Conservation (phyloP, 177 flowering plant genomes). For the Vitis hybrid region DNA sequence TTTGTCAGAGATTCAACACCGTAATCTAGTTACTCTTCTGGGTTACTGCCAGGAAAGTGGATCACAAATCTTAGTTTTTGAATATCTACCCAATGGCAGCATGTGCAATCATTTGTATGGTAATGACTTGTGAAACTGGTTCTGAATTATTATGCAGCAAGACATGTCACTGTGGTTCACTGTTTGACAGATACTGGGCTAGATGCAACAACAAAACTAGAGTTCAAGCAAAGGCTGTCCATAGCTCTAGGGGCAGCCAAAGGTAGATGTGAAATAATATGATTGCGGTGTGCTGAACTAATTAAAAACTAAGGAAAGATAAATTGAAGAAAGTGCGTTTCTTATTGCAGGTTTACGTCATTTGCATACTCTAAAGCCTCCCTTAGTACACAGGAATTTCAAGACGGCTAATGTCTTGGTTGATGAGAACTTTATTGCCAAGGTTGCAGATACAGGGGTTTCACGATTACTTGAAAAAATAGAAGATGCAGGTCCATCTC, state of each 20-base stretch:
- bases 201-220: conserved; percentile 45
- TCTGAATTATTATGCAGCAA: background rate
- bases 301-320: background rate
- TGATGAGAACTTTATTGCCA: conserved; percentile 76
- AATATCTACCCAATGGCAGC: conserved; percentile 69
- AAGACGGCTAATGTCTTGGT: conserved; percentile 73
- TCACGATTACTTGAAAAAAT: conserved; percentile 42
- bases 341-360: conserved; percentile 57
- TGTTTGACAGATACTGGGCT: conserved; percentile 35
- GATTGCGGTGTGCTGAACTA: background rate
- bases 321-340: background rate
- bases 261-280: conserved; percentile 40
- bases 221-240: conserved; percentile 72
- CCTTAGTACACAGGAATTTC: conserved; percentile 61
- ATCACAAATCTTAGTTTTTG: conserved; percentile 55
- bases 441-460: conserved; percentile 75
- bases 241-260: conserved; percentile 74
- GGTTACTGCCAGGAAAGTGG: conserved; percentile 74
- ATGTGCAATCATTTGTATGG: conserved; percentile 68
- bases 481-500: conserved; percentile 53
- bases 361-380: conserved; percentile 60
- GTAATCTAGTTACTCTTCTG: conserved; percentile 57
- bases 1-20: conserved; percentile 53
- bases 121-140: conserved; percentile 15
- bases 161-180: background rate